Evolutionary conservation across 2,329 filamentous ascomycete species (phyloP).

Genomic region (Penicillium thymicola): DNA sequence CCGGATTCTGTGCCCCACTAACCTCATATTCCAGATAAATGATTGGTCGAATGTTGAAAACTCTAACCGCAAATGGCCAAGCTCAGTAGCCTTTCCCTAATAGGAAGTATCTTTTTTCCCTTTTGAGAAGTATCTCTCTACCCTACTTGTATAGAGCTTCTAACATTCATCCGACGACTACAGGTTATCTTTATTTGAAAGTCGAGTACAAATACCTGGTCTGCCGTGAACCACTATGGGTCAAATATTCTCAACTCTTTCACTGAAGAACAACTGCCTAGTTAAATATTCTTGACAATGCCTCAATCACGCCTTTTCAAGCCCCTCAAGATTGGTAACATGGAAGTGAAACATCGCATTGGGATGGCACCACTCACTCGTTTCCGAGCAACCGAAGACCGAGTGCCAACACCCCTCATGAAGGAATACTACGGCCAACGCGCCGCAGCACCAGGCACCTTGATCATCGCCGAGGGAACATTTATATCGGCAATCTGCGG

Average conservation of each 20-base stretch:
- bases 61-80: neutral
- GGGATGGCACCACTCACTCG: constrained; percentile 50
- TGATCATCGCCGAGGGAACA: constrained; percentile 58
- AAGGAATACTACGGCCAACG: constrained; percentile 54
- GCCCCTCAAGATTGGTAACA: neutral
- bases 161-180: neutral
- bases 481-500: constrained; percentile 47
- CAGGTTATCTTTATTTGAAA: neutral
- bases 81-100: neutral
- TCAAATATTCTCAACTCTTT: neutral
- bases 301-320: neutral
- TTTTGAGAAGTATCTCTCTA: neutral
- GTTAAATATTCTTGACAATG: neutral
- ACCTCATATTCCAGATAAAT: neutral
- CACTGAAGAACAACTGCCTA: neutral
- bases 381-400: constrained; percentile 47
- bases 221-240: too few relatives aligned
- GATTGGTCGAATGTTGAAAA: neutral
- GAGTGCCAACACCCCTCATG: constrained; percentile 42
- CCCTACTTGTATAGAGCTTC: neutral
- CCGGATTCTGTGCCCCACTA: neutral
- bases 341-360: constrained; percentile 43
- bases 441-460: constrained; percentile 50
- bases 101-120: neutral
- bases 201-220: neutral